These are phyloP conservation scores for Phytophthora chlamydospora DNA, from an alignment of 352 stramenopile genomes.

Conservation along the genomic window DNA sequence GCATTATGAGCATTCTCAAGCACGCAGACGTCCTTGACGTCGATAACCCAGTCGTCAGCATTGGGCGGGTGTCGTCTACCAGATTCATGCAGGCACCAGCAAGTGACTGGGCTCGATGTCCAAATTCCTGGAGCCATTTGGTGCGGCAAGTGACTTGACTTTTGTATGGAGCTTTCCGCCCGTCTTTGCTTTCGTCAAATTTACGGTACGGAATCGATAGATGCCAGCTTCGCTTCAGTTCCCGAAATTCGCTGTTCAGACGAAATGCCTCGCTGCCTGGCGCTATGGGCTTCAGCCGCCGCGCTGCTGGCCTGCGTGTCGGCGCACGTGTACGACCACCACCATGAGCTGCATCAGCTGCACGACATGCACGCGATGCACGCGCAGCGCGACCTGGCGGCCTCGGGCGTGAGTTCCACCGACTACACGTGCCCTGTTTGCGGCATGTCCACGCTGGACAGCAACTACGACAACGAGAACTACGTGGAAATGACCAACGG, in stretches of 20 bases:
- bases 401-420: constrained; percentile 40
- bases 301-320: constrained; percentile 25
- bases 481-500: constrained; percentile 64
- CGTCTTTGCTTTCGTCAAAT: constrained; percentile 20
- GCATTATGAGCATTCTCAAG: too few relatives aligned
- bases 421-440: constrained; percentile 77
- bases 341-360: constrained; percentile 46
- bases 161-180: constrained; percentile 15
- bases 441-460: constrained; percentile 64
- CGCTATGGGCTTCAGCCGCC: neutral
- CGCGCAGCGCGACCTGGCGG: constrained; percentile 33
- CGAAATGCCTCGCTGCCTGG: constrained; percentile 23
- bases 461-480: constrained; percentile 65
- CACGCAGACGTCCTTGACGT: too few relatives aligned
- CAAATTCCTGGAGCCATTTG: neutral
- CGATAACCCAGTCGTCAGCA: too few relatives aligned
- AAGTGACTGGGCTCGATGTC: neutral
- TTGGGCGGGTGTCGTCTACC: too few relatives aligned
- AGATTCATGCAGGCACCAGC: too few relatives aligned
- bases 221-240: constrained; percentile 6
- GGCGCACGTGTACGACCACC: constrained; percentile 30
- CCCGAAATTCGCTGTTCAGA: neutral
- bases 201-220: constrained; percentile 9
- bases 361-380: constrained; percentile 37
- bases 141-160: constrained; percentile 2